phyloP scores from a whole-genome alignment of 306 rosid genomes.

The Vigna angularis region DNA sequence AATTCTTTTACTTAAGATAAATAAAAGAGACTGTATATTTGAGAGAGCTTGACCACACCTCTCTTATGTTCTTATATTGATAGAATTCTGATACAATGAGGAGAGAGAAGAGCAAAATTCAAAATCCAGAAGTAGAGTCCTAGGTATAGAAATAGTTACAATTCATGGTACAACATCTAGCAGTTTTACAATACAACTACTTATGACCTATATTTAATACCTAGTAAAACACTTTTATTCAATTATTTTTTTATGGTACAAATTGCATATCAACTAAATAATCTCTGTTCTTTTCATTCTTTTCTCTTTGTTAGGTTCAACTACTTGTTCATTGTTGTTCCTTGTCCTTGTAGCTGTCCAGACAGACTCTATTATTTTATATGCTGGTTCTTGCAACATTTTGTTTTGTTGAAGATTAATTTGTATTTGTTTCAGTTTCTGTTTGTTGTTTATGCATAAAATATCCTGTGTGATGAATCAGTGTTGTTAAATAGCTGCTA shows the following conservation, averaged over 20 bases:
- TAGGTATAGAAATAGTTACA: too few species aligned
- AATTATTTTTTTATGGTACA: neutral
- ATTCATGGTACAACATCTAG: too few species aligned
- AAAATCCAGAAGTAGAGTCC: too few species aligned
- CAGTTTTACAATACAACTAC: too few species aligned
- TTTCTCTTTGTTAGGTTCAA: conserved; percentile 7
- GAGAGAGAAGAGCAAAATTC: too few species aligned
- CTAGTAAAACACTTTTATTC: neutral
- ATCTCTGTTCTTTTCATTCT: neutral
- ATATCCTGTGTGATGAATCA: neutral
- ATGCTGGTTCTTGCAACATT: neutral
- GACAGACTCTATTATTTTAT: neutral
- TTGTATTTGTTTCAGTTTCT: conserved; percentile 5
- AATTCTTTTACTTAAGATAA: too few species aligned
- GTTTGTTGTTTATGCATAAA: neutral
- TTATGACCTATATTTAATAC: too few species aligned
- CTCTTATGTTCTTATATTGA: too few species aligned
- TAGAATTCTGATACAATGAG: too few species aligned
- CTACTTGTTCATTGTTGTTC: conserved; percentile 16
- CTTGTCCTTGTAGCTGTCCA: conserved; percentile 13
- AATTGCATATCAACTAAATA: conserved; percentile 9
- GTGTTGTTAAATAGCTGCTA: neutral
- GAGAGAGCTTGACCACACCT: too few species aligned
- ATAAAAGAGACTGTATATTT: too few species aligned
- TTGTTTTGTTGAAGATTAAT: conserved; percentile 3